Conservation (phyloP, 305 asterid species). For the Rubia occidens region DNA sequence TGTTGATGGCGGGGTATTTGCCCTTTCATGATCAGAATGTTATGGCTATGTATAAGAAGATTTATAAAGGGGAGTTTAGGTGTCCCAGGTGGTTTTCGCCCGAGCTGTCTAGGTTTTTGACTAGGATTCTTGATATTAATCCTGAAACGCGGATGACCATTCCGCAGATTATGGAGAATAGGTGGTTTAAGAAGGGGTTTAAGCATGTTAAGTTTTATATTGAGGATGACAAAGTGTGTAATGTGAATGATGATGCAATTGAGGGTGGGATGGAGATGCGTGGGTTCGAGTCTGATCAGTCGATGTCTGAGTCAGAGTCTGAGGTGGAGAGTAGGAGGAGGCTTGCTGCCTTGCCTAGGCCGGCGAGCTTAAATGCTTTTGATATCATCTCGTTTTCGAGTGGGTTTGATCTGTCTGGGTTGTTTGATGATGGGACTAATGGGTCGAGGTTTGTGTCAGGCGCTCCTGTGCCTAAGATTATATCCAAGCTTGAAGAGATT, state of each 20-base stretch:
- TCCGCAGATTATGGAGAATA: constrained; percentile 60
- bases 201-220: constrained; percentile 66
- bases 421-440: constrained; percentile 73
- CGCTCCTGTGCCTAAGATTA: constrained; percentile 57
- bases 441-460: constrained; percentile 57
- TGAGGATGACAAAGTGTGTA: constrained; percentile 69
- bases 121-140: constrained; percentile 51
- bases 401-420: constrained; percentile 76
- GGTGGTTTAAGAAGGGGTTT: constrained; percentile 79
- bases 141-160: constrained; percentile 66
- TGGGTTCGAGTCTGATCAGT: constrained; percentile 44
- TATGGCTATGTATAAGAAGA: constrained; percentile 85
- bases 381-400: constrained; percentile 78
- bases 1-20: constrained; percentile 72
- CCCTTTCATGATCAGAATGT: constrained; percentile 78
- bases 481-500: constrained; percentile 69
- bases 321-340: constrained; percentile 46
- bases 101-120: constrained; percentile 39
- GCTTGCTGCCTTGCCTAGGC: constrained; percentile 43
- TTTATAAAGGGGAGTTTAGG: constrained; percentile 67
- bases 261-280: constrained; percentile 5
- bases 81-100: constrained; percentile 83
- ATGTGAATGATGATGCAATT: constrained; percentile 32
- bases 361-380: constrained; percentile 82
- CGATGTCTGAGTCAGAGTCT: constrained; percentile 51